Base-by-base conservation (phyloP, 306 rosid genomes). In the Acacia confusa region DNA sequence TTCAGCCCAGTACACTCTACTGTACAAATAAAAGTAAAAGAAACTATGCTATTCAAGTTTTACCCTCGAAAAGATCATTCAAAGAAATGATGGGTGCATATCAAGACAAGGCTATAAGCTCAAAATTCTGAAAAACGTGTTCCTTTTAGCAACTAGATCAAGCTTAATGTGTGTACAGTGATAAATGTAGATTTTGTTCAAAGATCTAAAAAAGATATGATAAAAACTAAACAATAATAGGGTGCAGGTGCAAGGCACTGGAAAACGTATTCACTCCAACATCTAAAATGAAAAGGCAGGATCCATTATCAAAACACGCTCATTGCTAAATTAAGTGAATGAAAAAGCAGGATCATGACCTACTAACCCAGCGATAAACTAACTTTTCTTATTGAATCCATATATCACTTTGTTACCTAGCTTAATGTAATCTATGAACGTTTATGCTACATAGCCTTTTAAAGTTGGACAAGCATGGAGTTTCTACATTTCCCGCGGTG, bases 1-100 rank as follows among this genome's bases (percentile, higher is more conserved):
- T 41, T 70, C 36, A 70, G 17, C 75, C n/a, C n/a, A 48, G 44
- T 30, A 48, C 58, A 72, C 40, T 24, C 75, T 70, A 70, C 53
- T 22, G 58, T 15, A 45, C 11, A 72, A 4, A 72, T 14, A 47
- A 25, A 20, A 25, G 41, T 25, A 8, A 14, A 1, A 24, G n/a
- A 72, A 44, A 14, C 28, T 72, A 55, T 30, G 15, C 3, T 72
- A 47, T 72, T 28, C 47, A 67, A 36, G 72, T 43, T 67, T 3
- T 3, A 64, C 27, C 15, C 2, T 9, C 38, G 28, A 17, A 40
- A 67, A 67, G 27, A 67, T 20, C 72, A 66, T 66, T 17, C 45
- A 19, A 66, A 66, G 72, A 9, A 66, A 11, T 15, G 24, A 66
- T 36, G 72, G 9, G 19, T 27, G 10, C 72, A 19, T 11, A 65